These are phyloP conservation scores for Fusarium sublunatum DNA, from an alignment of 2,329 filamentous ascomycete genomes.

Conservation along the genomic window DNA sequence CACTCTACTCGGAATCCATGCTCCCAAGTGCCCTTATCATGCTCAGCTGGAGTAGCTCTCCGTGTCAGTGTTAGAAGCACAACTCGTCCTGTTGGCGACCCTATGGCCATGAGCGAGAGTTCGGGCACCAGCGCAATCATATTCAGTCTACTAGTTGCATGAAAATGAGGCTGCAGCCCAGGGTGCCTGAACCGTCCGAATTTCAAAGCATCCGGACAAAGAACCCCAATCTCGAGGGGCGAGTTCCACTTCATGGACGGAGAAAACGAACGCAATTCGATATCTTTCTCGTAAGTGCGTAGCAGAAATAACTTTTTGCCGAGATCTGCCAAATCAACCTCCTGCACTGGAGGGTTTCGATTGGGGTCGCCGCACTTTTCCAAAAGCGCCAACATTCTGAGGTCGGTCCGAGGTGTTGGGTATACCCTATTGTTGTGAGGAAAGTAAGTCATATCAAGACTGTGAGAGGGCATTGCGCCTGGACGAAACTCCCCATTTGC, in stretches of 20 bases:
- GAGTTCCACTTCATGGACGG: constrained; percentile 27
- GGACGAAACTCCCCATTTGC: neutral
- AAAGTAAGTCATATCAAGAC: constrained; percentile 51
- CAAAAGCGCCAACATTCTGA: constrained; percentile 40
- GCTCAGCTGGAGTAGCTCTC: constrained; percentile 44
- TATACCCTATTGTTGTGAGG: constrained; percentile 48
- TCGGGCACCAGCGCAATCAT: constrained; percentile 74
- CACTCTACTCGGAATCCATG: constrained; percentile 65
- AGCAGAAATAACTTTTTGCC: constrained; percentile 52
- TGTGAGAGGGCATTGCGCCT: neutral
- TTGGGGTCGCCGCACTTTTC: constrained; percentile 31
- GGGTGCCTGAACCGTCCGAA: constrained; percentile 43
- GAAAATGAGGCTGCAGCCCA: constrained; percentile 44
- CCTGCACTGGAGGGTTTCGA: constrained; percentile 11
- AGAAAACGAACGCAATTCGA: constrained; percentile 58
- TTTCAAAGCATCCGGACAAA: constrained; percentile 48
- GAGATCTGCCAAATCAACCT: constrained; percentile 21
- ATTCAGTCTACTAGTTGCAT: constrained; percentile 59
- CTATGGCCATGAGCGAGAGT: constrained; percentile 75
- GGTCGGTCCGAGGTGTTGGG: constrained; percentile 27
- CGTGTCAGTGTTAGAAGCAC: constrained; percentile 68
- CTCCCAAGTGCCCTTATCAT: constrained; percentile 45
- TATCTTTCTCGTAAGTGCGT: constrained; percentile 61
- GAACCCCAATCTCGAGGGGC: constrained; percentile 45
- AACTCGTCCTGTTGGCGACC: constrained; percentile 73